phyloP scores from a whole-genome alignment of 345 rosid species.

The Salix arbutifolia region DNA sequence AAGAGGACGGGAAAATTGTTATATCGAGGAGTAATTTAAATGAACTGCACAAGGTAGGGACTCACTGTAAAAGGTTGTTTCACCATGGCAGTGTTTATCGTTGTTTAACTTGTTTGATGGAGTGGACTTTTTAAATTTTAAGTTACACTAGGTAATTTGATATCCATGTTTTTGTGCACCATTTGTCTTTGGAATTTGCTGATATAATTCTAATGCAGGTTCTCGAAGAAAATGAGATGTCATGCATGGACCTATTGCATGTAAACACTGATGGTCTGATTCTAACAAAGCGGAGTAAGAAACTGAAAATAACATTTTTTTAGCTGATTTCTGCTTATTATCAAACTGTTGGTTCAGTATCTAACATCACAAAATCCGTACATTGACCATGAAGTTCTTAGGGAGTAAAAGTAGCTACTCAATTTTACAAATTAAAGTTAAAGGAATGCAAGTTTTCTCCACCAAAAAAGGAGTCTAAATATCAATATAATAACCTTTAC shows the following conservation, averaged over 20 bases:
- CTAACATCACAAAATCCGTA: background rate
- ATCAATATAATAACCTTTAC: background rate
- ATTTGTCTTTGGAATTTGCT: background rate
- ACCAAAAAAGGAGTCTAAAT: background rate
- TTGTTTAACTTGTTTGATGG: background rate
- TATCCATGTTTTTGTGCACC: background rate
- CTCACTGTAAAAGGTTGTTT: background rate
- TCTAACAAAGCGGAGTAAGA: constrained; percentile 79
- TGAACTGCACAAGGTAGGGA: constrained; percentile 72
- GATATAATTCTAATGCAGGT: constrained; percentile 46
- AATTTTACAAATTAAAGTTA: background rate
- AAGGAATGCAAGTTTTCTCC: background rate
- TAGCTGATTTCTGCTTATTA: background rate
- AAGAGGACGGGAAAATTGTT: constrained; percentile 81
- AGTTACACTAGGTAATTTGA: background rate
- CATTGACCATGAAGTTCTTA: background rate
- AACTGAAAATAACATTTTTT: constrained; percentile 5
- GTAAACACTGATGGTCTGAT: constrained; percentile 77
- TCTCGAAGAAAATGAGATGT: constrained; percentile 84
- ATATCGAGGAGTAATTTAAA: constrained; percentile 75
- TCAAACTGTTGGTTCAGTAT: background rate
- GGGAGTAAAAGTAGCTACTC: background rate
- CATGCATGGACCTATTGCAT: constrained; percentile 67
- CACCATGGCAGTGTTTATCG: background rate
- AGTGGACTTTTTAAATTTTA: background rate